Evolutionary conservation across 2,329 filamentous ascomycete genomes (phyloP).

Genomic region (Trichophyton simii): DNA sequence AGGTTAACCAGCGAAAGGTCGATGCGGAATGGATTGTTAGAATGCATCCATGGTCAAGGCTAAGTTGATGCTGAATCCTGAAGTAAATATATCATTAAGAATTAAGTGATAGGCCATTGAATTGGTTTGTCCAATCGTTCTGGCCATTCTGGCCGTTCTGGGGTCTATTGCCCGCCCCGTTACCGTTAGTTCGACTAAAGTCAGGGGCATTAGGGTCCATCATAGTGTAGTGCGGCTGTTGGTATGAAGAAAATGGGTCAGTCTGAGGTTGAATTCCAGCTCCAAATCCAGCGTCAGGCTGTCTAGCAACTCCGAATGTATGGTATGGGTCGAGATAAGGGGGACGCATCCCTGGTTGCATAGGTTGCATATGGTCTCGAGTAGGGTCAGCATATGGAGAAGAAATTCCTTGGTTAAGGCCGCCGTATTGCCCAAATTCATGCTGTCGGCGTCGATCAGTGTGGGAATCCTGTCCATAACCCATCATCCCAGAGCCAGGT

Average conservation of each 20-base stretch:
- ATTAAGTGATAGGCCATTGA: slow-evolving; percentile 62
- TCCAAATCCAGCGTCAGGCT: slow-evolving; percentile 24
- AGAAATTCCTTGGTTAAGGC: slow-evolving; percentile 12
- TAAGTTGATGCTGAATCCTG: background rate
- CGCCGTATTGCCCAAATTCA: slow-evolving; percentile 22
- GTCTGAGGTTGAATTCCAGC: slow-evolving; percentile 17
- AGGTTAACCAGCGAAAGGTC: background rate
- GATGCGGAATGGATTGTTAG: background rate
- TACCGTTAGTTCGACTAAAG: slow-evolving; percentile 18
- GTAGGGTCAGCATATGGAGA: slow-evolving; percentile 12
- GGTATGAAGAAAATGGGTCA: slow-evolving; percentile 28
- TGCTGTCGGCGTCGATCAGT: slow-evolving; percentile 32
- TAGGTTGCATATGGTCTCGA: slow-evolving; percentile 20
- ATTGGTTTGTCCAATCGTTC: slow-evolving; percentile 50
- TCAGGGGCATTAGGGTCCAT: slow-evolving; percentile 26
- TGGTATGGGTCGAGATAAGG: slow-evolving; percentile 29
- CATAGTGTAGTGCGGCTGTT: slow-evolving; percentile 24
- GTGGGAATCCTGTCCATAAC: slow-evolving; percentile 33
- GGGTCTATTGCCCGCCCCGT: slow-evolving; percentile 27
- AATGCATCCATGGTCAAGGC: background rate
- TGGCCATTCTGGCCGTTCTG: slow-evolving; percentile 12
- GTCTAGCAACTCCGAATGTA: slow-evolving; percentile 22
- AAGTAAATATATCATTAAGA: slow-evolving; percentile 24
- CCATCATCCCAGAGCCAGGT: slow-evolving; percentile 30
- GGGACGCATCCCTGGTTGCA: slow-evolving; percentile 17